These are phyloP conservation scores for Jamesozyma lodderae DNA, from an alignment of 805 yeast species.

Conservation along the genomic window DNA sequence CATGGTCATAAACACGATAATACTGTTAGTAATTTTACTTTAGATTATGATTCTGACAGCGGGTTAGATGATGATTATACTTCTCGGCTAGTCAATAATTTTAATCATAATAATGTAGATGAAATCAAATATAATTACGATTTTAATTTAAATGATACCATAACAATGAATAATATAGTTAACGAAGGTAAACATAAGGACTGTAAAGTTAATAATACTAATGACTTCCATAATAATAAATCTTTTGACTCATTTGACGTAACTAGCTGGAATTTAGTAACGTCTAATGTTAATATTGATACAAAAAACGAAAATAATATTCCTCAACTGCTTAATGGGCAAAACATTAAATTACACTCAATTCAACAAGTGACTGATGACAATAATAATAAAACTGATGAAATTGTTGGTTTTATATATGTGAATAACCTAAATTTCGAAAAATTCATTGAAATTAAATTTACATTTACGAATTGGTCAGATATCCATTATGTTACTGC, in stretches of 20 bases:
- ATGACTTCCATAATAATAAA: background rate
- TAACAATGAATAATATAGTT: background rate
- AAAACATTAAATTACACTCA: constrained; percentile 17
- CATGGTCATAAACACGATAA: constrained; percentile 5
- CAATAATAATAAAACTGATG: constrained; percentile 6
- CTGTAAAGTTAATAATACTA: background rate
- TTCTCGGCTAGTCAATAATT: too few species aligned
- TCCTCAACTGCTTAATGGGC: constrained; percentile 1
- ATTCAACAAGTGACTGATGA: constrained; percentile 2
- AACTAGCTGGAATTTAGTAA: constrained; percentile 3
- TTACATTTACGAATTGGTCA: constrained; percentile 27
- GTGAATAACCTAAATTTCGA: constrained; percentile 29
- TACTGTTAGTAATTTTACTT: too few species aligned
- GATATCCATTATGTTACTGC: constrained; percentile 27
- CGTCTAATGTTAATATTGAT: constrained; percentile 1
- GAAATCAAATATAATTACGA: constrained; percentile 1
- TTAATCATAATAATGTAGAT: too few species aligned
- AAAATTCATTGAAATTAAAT: constrained; percentile 27
- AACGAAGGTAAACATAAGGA: background rate
- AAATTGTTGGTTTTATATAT: constrained; percentile 21
- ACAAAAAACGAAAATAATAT: background rate
- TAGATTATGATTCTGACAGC: constrained; percentile 17
- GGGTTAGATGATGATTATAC: constrained; percentile 14
- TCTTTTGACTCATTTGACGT: constrained; percentile 4
- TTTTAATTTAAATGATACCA: constrained; percentile 17